A percentile compares a stretch with the other conserved stretches of the same genome.
phyloP scores from a whole-genome alignment of 2,329 filamentous ascomycete species.

The Aspergillus sp. region DNA sequence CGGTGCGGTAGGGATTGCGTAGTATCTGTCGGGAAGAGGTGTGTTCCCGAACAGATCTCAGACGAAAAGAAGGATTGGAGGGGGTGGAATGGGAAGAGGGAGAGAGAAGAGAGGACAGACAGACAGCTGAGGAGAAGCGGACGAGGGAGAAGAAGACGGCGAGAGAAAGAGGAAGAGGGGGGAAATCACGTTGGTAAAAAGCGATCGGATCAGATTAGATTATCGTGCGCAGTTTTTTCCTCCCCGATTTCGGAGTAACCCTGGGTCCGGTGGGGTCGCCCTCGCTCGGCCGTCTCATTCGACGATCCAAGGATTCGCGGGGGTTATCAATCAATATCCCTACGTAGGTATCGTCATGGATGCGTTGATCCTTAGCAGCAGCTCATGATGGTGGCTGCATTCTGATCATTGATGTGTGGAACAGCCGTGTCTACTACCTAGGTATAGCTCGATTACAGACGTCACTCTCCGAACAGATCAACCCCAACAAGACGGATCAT shows the following conservation, averaged over 20 bases:
- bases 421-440: no score
- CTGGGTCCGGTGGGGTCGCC: slow-evolving; percentile 2
- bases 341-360: no score
- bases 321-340: slow-evolving; percentile 18
- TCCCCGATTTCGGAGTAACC: slow-evolving; percentile 21
- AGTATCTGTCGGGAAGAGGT: background rate
- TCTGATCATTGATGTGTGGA: no score
- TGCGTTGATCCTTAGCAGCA: no score
- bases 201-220: slow-evolving; percentile 35
- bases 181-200: slow-evolving; percentile 12
- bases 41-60: background rate
- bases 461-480: no score
- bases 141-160: slow-evolving; percentile 8
- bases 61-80: slow-evolving; percentile 4
- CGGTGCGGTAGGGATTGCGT: background rate
- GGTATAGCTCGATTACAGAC: no score
- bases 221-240: slow-evolving; percentile 19
- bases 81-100: background rate
- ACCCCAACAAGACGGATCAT: no score
- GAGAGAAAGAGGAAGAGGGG: slow-evolving; percentile 11
- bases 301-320: slow-evolving; percentile 5
- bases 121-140: background rate
- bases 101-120: background rate
- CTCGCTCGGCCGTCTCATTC: slow-evolving; percentile 8
- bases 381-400: no score